These are phyloP conservation scores for Backusella mclennaniae DNA, from an alignment of 192 early-diverging fungal genomes.

Conservation along the genomic window DNA sequence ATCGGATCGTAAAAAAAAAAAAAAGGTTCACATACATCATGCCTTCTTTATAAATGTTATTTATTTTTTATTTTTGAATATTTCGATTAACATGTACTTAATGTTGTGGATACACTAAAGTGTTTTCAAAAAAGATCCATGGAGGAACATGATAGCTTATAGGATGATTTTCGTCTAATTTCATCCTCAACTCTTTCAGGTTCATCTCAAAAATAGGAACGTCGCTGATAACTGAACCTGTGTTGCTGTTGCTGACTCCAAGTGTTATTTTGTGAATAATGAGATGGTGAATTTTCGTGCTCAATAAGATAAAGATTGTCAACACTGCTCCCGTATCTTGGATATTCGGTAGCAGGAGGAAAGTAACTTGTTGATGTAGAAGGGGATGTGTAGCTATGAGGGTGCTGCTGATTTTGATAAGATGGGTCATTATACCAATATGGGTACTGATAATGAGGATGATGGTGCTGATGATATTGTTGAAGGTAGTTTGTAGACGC, in stretches of 20 bases:
- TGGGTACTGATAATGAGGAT: neutral
- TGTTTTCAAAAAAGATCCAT: neutral
- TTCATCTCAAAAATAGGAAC: neutral
- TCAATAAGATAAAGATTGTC: neutral
- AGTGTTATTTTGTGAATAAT: neutral
- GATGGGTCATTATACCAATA: neutral
- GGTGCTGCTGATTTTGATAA: neutral
- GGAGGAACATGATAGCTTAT: neutral
- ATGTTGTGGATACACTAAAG: neutral
- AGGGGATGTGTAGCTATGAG: neutral
- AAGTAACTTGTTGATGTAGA: neutral
- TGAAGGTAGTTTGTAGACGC: neutral
- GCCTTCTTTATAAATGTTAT: neutral
- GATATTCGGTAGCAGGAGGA: neutral
- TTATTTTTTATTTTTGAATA: neutral
- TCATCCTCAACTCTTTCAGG: neutral
- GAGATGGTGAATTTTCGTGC: neutral
- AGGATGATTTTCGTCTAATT: neutral
- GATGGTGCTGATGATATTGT: neutral
- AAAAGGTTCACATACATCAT: neutral
- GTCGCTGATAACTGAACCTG: neutral
- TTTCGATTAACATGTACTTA: neutral
- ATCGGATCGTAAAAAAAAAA: neutral
- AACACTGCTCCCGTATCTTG: neutral
- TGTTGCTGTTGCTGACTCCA: neutral